Conservation (phyloP, 1,139 yeast species). For the Sugiyamaella novakii region DNA sequence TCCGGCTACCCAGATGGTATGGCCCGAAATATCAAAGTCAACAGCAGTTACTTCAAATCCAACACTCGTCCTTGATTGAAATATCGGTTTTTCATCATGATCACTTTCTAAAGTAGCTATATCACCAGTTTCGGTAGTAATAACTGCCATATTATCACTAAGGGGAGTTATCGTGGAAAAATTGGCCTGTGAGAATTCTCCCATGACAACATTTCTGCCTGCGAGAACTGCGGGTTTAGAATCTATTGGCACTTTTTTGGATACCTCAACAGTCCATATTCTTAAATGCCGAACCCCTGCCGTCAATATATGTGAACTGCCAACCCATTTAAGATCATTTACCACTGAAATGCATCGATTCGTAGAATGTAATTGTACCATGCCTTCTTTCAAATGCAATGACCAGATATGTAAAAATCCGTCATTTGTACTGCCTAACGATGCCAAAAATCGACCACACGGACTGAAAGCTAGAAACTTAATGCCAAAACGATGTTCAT, state of each 20-base stretch:
- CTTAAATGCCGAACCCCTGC: slow-evolving; percentile 62
- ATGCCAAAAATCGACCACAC: slow-evolving; percentile 55
- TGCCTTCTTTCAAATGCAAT: slow-evolving; percentile 36
- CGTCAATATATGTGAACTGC: slow-evolving; percentile 49
- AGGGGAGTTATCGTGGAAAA: slow-evolving; percentile 49
- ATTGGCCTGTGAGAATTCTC: slow-evolving; percentile 50
- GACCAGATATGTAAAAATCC: slow-evolving; percentile 67
- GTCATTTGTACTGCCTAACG: slow-evolving; percentile 65
- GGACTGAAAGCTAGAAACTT: slow-evolving; percentile 58
- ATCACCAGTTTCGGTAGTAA: slow-evolving; percentile 50
- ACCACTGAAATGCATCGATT: slow-evolving; percentile 64
- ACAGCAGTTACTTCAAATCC: slow-evolving; percentile 29
- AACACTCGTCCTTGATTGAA: slow-evolving; percentile 24
- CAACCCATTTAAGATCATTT: slow-evolving; percentile 59
- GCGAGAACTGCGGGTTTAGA: slow-evolving; percentile 46
- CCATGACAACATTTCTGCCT: slow-evolving; percentile 63
- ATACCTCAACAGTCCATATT: slow-evolving; percentile 52
- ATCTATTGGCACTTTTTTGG: slow-evolving; percentile 12
- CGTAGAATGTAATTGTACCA: slow-evolving; percentile 45
- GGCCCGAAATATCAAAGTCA: slow-evolving; percentile 33
- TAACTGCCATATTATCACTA: slow-evolving; percentile 42
- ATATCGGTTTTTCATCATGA: slow-evolving; percentile 25
- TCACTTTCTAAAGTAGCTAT: slow-evolving; percentile 37
- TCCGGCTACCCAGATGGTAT: slow-evolving; percentile 30
- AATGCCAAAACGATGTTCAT: slow-evolving; percentile 68